Conservation (phyloP, 768 basidiomycete species). For the Leucosporidium creatinivorum region DNA sequence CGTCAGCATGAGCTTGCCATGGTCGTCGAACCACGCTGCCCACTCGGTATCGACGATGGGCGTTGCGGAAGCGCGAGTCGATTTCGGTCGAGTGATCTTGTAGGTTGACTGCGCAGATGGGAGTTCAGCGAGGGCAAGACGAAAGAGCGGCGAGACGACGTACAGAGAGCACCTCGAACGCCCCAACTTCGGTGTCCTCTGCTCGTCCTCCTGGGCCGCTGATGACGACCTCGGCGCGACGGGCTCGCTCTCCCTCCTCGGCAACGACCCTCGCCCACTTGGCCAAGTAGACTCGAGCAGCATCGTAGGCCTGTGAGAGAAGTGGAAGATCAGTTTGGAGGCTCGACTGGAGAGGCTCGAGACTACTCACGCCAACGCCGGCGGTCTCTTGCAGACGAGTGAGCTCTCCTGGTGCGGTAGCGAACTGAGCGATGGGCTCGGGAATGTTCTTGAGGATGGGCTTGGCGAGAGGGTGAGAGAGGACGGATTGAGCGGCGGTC, state of each 20-base stretch:
- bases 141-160: background rate
- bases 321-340: background rate
- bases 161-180: constrained; percentile 64
- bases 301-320: constrained; percentile 64
- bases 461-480: constrained; percentile 80
- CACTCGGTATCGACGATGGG: constrained; percentile 70
- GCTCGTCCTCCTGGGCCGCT: constrained; percentile 46
- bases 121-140: background rate
- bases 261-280: constrained; percentile 89
- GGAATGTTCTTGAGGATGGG: constrained; percentile 94
- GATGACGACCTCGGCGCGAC: constrained; percentile 58
- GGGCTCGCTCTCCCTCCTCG: constrained; percentile 89
- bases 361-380: constrained; percentile 56
- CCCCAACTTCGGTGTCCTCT: constrained; percentile 69
- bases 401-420: constrained; percentile 73
- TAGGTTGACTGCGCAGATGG: constrained; percentile 40
- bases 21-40: constrained; percentile 60
- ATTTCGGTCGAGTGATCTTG: constrained; percentile 70
- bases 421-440: constrained; percentile 82
- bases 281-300: constrained; percentile 89
- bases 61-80: constrained; percentile 69
- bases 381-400: constrained; percentile 58
- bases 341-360: background rate
- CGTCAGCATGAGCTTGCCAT: constrained; percentile 35
- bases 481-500: constrained; percentile 86